phyloP scores from a whole-genome alignment of 352 stramenopile species.

The Globisporangium cederbergense region DNA sequence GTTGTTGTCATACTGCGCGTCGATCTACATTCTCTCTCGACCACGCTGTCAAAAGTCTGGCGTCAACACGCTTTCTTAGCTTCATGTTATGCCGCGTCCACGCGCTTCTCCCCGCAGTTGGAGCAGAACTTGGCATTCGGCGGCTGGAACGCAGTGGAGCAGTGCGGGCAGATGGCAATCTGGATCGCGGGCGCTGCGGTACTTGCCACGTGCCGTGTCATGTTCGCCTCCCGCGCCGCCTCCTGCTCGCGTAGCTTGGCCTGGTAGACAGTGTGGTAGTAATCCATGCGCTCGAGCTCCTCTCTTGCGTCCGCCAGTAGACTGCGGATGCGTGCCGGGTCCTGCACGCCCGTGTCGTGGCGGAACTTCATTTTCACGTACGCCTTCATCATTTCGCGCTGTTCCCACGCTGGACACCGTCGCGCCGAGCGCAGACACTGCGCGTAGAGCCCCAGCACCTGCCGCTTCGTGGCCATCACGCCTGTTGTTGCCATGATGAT shows the following conservation, averaged over 20 bases:
- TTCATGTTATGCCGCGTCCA: neutral
- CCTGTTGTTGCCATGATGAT: neutral
- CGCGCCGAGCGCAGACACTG: conserved; percentile 73
- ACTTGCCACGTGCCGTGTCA: neutral
- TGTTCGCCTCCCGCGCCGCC: conserved; percentile 5
- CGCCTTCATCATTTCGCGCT: conserved; percentile 81
- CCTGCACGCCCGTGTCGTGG: conserved; percentile 39
- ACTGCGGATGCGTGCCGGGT: conserved; percentile 49
- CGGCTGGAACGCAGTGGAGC: conserved; percentile 38
- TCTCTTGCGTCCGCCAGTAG: conserved; percentile 63
- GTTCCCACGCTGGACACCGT: conserved; percentile 70
- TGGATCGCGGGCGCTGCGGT: neutral
- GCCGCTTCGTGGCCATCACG: conserved; percentile 12
- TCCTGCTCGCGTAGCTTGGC: conserved; percentile 44
- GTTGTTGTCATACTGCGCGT: neutral
- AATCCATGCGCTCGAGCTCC: conserved; percentile 84
- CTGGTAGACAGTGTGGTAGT: conserved; percentile 82
- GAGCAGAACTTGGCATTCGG: conserved; percentile 69
- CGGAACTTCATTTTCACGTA: conserved; percentile 83
- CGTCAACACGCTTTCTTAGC: too few relatives aligned
- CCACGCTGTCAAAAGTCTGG: neutral
- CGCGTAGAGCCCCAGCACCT: conserved; percentile 63
- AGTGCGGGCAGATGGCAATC: conserved; percentile 33
- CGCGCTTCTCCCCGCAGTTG: conserved; percentile 61
- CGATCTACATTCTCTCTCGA: neutral